Conservation (phyloP, 192 early-diverging fungal genomes). For the Powellomyces hirtus region DNA sequence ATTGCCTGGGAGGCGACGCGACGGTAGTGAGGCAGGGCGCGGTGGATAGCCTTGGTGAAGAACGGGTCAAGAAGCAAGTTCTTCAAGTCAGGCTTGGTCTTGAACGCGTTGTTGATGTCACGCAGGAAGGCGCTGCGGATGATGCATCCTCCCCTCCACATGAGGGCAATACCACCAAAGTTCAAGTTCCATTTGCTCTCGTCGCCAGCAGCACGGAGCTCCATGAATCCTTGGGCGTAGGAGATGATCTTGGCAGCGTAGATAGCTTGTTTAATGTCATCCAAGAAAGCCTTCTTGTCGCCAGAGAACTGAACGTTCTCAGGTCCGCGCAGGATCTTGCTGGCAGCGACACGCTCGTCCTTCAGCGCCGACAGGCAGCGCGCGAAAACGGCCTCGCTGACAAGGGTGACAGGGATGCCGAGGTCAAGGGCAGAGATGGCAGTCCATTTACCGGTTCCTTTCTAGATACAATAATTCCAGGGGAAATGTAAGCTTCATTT, state of each 20-base stretch:
- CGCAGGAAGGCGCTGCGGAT: constrained; percentile 94
- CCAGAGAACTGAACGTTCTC: constrained; percentile 65
- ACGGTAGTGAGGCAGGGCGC: constrained; percentile 84
- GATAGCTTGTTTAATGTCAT: constrained; percentile 86
- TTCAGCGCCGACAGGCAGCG: constrained; percentile 96
- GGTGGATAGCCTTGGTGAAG: constrained; percentile 88
- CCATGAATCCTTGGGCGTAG: constrained; percentile 99
- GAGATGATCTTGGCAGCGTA: constrained; percentile 99
- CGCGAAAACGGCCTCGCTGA: constrained; percentile 97
- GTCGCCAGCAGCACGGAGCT: constrained; percentile 92
- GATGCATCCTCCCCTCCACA: constrained; percentile 99
- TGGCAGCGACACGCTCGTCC: constrained; percentile 90
- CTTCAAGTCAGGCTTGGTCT: constrained; percentile 78
- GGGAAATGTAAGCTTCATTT: too few relatives aligned
- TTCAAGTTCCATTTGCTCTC: constrained; percentile 93
- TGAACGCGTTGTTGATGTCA: constrained; percentile 95
- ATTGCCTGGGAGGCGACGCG: constrained; percentile 78
- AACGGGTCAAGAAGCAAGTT: constrained; percentile 95
- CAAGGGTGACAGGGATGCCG: constrained; percentile 94
- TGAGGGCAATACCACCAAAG: constrained; percentile 95
- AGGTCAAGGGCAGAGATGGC: constrained; percentile 92
- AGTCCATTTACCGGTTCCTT: constrained; percentile 99
- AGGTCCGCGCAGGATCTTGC: constrained; percentile 81
- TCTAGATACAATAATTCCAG: constrained; percentile 41
- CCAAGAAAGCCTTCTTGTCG: constrained; percentile 86